A percentile compares a stretch with the other conserved stretches of the same genome.
These are phyloP conservation scores for Entamoeba nuttalli DNA, from an alignment of 208 protist genomes.

Conservation along the genomic window DNA sequence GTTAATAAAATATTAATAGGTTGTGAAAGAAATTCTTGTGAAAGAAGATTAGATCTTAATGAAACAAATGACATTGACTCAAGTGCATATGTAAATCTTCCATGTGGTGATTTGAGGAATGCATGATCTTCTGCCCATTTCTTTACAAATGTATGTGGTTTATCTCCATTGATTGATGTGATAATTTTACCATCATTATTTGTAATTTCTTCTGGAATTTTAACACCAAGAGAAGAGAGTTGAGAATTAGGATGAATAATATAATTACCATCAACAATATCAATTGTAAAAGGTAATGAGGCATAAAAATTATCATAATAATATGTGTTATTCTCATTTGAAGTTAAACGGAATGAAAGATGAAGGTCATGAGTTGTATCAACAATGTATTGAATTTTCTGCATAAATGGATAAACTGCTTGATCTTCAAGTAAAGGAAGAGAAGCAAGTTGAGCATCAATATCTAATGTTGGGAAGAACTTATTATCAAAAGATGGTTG, in stretches of 20 bases:
- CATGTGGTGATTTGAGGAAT: neutral
- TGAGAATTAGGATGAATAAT: neutral
- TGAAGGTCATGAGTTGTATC: neutral
- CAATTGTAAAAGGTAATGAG: neutral
- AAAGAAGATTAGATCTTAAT: neutral
- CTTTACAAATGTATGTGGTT: neutral
- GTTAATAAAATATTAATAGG: neutral
- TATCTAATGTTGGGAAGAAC: neutral
- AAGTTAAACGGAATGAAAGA: neutral
- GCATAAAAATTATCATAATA: neutral
- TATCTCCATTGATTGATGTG: neutral
- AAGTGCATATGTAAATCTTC: neutral
- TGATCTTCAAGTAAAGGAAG: neutral
- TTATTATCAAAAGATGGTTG: neutral
- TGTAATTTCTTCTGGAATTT: neutral
- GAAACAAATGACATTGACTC: neutral
- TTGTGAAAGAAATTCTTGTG: neutral
- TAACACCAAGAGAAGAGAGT: neutral
- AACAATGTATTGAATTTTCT: neutral
- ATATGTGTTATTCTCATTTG: neutral
- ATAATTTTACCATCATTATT: neutral
- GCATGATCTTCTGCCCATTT: neutral
- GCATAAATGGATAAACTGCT: neutral
- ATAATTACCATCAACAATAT: neutral
- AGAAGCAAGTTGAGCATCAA: neutral